Percentiles rank a stretch among this genome's conserved stretches.
These are phyloP conservation scores for Neopestalotiopsis sp. DNA, from an alignment of 2,329 filamentous ascomycete species.

Conservation along the genomic window DNA sequence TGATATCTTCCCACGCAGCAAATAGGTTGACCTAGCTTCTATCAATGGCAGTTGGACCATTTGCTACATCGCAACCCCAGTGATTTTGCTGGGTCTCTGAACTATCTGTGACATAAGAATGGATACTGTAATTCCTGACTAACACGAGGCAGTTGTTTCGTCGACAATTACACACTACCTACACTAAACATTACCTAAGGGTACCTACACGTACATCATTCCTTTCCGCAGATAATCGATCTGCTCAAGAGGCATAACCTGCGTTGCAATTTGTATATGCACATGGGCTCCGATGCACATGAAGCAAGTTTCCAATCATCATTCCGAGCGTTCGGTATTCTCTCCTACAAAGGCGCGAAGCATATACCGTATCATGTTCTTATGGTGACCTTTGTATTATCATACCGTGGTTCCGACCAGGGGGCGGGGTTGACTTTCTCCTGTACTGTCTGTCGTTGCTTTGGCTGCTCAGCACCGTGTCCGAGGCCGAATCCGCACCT, in stretches of 20 bases:
- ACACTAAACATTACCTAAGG: not conserved
- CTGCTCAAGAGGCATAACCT: not conserved
- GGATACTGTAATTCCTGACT: not conserved
- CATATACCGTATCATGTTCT: not conserved
- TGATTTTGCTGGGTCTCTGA: not conserved
- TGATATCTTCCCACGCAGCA: no score
- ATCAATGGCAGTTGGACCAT: no score
- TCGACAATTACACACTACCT: not conserved
- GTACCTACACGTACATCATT: not conserved
- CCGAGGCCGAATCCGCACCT: constrained; percentile 7
- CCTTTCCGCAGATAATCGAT: not conserved
- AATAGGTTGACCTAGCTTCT: no score
- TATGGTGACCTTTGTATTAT: not conserved
- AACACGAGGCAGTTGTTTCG: not conserved
- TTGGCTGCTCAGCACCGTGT: not conserved
- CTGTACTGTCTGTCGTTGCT: not conserved
- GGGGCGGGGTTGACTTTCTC: not conserved
- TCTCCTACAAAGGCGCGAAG: not conserved
- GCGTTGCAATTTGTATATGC: no score
- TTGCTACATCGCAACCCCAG: not conserved
- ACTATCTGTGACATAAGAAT: not conserved
- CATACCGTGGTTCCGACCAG: not conserved
- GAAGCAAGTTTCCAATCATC: not conserved
- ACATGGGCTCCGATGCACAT: no score
- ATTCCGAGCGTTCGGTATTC: not conserved